Evolutionary conservation across 2,329 filamentous ascomycete genomes (phyloP), one percentile per base, ranked within the genome.

Genomic region (Sporothrix pallida): DNA sequence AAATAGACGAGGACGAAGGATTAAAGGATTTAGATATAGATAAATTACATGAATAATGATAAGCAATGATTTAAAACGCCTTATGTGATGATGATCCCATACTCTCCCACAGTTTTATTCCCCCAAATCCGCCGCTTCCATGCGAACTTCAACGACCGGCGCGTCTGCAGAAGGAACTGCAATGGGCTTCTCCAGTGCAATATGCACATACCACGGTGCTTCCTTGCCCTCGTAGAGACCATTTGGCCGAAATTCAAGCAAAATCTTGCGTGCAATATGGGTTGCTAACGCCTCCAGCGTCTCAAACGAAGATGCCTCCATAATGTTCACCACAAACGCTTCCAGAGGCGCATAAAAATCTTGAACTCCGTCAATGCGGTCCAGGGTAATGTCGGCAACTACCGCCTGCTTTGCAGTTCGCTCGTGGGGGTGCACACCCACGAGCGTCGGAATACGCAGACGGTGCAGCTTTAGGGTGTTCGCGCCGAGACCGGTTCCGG

Each of bases 371-470:
- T 82, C 79, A 63, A 86, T 84, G 70, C 83, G 81, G 72, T 93
- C 90, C 69, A 93, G 82, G 80, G 88, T 56, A 23, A 77, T 70
- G 23, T 75, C 70, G 1, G 73, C 75, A 8, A 77, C 37, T 9
- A 77, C 71, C 6, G 71, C 54, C 73, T 77, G 76, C 72, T 73
- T 72, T n/a, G 73, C 75, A 20, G 82, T 76, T 75, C 92, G 84
- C 84, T 95, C 92, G 78, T 94, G 92, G 26, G 83, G 80, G 78
- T 95, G 94, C 42, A 95, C 87, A 0, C 92, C 92, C 65, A 95
- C 88, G 69, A 95, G 80, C 46, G 89, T 90, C 37, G 92, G 90
- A 10, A 93, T 85, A 52, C 85, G 86, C 70, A 94, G 80, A 23
- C 87, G 85, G 65, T 86, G 85, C 9, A 93, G 80, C 52, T 84